Conservation (phyloP, 345 rosid genomes). For the Gossypium longicalyx region DNA sequence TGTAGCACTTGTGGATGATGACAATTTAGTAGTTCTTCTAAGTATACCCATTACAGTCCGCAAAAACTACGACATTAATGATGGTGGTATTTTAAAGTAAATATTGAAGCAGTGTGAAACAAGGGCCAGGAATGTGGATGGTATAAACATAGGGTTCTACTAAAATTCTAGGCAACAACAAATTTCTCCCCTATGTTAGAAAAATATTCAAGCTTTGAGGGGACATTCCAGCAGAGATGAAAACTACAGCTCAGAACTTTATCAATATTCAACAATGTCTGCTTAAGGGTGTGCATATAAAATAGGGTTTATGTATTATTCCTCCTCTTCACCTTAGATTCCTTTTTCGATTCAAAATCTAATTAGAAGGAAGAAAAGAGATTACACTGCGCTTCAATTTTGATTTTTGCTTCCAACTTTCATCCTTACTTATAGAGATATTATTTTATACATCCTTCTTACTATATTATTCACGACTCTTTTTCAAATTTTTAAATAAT, state of each 20-base stretch:
- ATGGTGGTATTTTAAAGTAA: not conserved
- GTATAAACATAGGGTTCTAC: not conserved
- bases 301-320: no score
- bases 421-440: no score
- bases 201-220: not conserved
- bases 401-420: no score
- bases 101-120: not conserved
- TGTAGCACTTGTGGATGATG: slow-evolving; percentile 7
- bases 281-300: no score
- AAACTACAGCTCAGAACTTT: not conserved
- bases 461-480: no score
- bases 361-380: no score
- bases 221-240: slow-evolving; percentile 7
- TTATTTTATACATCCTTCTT: no score
- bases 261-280: not conserved
- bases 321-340: no score
- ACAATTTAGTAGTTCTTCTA: not conserved
- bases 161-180: not conserved
- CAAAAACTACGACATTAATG: not conserved
- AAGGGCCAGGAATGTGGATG: not conserved
- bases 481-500: no score
- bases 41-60: not conserved
- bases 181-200: not conserved
- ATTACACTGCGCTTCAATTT: no score
- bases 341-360: no score